Evolutionary conservation across 768 basidiomycete genomes (phyloP), one percentile per base, ranked within the genome.

Genomic region (Porphyrellus cyaneotinctus): DNA sequence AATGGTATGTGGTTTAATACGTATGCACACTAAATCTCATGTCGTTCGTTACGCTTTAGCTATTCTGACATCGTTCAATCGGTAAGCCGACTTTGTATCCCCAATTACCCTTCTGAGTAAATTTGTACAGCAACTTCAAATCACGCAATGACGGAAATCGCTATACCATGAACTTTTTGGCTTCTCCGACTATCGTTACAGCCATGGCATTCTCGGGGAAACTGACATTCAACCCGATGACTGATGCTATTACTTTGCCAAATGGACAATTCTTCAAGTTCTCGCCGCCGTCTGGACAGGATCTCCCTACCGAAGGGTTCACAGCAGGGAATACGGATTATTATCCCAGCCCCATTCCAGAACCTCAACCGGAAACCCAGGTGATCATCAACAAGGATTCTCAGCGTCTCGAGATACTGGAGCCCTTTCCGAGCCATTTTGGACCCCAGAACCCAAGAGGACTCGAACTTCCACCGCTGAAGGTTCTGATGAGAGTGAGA

Each of bases 181-280:
- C 95, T 9, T 97, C 95, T 5, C 97, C 97, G 1, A 95, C 94
- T 31, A 79, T 97, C 53, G 97, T 98, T 18, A 98, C 97, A 20
- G 97, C 97, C 1, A 93, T 95, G 91, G 85, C 95, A 1, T 98
- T 98, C 72, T 87, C 92, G 10, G 97, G 95, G 35, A 87, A 83
- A 65, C 78, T 98, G 38, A 85, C 90, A 12, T 99, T 99, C 76
- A 95, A 98, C 66, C 97, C 97, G 2, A 77, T 87, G 62, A 87
- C 82, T 17, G 97, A 99, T 70, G 75, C 80, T 14, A 73, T 85
- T 75, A 41, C 57, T 58, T 69, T 84, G 43, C 80, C 87, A 43
- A 81, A 85, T 36, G 97, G 95, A 22, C 74, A 82, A 61, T 63
- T 70, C 12, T 97, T 98, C 79, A 86, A 80, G 66, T 98, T 99